These are phyloP conservation scores for Vanilla planifolia DNA, from an alignment of 106 monocot species.

Conservation along the genomic window DNA sequence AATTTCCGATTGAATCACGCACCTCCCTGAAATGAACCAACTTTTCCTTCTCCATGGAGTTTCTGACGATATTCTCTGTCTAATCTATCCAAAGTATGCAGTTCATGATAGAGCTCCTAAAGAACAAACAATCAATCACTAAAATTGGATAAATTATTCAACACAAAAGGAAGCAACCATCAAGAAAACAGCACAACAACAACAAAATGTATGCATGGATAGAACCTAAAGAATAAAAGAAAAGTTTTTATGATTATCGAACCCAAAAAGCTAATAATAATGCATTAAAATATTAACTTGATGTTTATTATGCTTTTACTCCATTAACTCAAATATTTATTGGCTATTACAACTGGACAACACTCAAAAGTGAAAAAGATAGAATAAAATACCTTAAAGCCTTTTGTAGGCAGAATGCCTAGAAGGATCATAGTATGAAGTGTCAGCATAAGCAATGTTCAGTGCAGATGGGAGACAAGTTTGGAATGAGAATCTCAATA, in stretches of 20 bases:
- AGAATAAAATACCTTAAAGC: too few relatives aligned
- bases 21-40: constrained; percentile 45
- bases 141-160: background rate
- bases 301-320: background rate
- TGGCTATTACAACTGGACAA: too few relatives aligned
- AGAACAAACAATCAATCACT: background rate
- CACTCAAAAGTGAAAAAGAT: too few relatives aligned
- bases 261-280: background rate
- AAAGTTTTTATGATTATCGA: background rate
- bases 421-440: too few relatives aligned
- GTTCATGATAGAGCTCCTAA: constrained; percentile 60
- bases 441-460: too few relatives aligned
- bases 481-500: too few relatives aligned
- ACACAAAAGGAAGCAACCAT: background rate
- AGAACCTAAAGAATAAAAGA: background rate
- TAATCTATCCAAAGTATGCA: constrained; percentile 70
- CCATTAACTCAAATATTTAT: too few relatives aligned
- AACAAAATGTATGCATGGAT: background rate
- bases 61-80: constrained; percentile 53
- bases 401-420: too few relatives aligned
- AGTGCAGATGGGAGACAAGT: too few relatives aligned
- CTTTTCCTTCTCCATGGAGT: constrained; percentile 44
- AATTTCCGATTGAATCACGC: background rate
- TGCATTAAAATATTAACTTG: constrained; percentile 1
- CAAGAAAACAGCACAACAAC: background rate